phyloP scores from a whole-genome alignment of 2,329 filamentous ascomycete genomes.

The Didymella pomorum region DNA sequence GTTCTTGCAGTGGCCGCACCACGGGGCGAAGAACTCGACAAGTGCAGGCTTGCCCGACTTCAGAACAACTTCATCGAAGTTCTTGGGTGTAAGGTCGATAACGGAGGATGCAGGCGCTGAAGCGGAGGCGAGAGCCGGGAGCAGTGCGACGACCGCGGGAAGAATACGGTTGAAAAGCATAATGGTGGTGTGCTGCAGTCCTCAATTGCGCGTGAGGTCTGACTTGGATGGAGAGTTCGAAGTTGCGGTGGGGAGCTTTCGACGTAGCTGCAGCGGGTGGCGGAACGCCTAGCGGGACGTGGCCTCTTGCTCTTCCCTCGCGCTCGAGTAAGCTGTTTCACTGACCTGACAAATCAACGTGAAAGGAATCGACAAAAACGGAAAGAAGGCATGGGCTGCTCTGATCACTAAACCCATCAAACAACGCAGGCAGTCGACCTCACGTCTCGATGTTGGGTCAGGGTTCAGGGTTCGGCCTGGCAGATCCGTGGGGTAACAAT shows the following conservation, averaged over 20 bases:
- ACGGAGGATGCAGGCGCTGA: constrained; percentile 82
- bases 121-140: constrained; percentile 60
- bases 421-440: neutral
- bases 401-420: neutral
- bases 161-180: constrained; percentile 48
- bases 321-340: constrained; percentile 28
- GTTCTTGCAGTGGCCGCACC: constrained; percentile 99
- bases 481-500: constrained; percentile 4
- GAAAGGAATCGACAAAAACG: too few species aligned
- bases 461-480: constrained; percentile 3
- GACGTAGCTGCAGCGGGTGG: constrained; percentile 22
- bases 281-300: constrained; percentile 36
- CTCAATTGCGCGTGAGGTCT: constrained; percentile 31
- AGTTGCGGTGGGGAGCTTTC: constrained; percentile 22
- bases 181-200: constrained; percentile 26
- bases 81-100: constrained; percentile 84
- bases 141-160: constrained; percentile 44
- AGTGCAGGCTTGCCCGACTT: constrained; percentile 94
- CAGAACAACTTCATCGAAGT: constrained; percentile 90
- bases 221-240: constrained; percentile 25
- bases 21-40: constrained; percentile 97
- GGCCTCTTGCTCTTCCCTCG: constrained; percentile 32
- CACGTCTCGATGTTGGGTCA: neutral
- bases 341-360: constrained; percentile 35
- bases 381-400: too few species aligned